Conservation (phyloP, 2,329 filamentous ascomycete species). For the Trichoderma endophyticum region DNA sequence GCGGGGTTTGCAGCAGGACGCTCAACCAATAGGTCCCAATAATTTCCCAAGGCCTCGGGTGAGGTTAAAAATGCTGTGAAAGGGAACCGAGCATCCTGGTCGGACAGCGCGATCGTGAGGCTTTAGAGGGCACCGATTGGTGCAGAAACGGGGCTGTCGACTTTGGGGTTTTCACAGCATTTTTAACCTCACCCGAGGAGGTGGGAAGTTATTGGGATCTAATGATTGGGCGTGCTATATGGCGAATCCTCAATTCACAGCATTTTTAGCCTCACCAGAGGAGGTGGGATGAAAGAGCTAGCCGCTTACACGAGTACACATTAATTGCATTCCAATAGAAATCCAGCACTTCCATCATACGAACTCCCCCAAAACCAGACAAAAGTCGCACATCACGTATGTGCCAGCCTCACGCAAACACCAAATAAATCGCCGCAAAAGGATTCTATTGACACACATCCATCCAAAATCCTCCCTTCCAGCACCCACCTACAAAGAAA, state of each 20-base stretch:
- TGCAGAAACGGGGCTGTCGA: not conserved
- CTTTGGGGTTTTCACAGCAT: too few relatives aligned
- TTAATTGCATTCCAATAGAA: too few relatives aligned
- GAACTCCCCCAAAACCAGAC: too few relatives aligned
- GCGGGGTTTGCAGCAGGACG: too few relatives aligned
- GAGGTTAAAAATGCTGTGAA: too few relatives aligned
- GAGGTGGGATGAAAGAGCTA: too few relatives aligned
- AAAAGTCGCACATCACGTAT: not conserved
- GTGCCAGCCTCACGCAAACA: not conserved
- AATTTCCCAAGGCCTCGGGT: too few relatives aligned
- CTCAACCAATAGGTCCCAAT: too few relatives aligned
- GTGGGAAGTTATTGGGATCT: too few relatives aligned
- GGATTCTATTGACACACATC: not conserved
- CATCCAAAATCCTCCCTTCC: not conserved
- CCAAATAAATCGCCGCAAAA: not conserved
- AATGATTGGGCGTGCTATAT: too few relatives aligned
- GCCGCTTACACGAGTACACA: too few relatives aligned
- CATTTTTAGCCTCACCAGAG: not conserved
- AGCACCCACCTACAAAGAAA: not conserved
- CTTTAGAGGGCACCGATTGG: not conserved
- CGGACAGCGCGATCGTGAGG: slow-evolving; percentile 14
- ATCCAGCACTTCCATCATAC: not conserved
- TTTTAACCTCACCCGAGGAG: too few relatives aligned
- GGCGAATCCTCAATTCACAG: not conserved
- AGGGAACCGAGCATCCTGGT: slow-evolving; percentile 6